Conservation (phyloP, 2,329 filamentous ascomycete genomes). For the Sporothrix variecibatus region DNA sequence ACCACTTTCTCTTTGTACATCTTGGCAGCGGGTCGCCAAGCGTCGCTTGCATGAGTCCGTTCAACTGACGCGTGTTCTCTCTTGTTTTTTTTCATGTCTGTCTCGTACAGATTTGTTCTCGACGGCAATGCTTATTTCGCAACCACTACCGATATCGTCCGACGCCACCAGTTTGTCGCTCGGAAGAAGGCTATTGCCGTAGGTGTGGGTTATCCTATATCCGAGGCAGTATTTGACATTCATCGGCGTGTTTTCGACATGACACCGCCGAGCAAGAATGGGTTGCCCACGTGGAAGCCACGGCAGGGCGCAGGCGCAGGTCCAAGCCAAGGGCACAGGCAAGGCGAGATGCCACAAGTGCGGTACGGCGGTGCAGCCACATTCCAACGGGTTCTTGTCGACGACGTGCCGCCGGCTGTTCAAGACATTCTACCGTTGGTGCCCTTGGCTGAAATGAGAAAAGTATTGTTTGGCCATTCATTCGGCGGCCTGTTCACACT, state of each 20-base stretch:
- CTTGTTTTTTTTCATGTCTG: not conserved
- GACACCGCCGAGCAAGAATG: slow-evolving; percentile 1
- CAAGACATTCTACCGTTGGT: not conserved
- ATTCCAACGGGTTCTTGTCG: not conserved
- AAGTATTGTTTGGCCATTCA: not conserved
- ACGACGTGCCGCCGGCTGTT: not conserved
- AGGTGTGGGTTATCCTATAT: not conserved
- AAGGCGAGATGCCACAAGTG: not conserved
- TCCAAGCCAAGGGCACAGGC: not conserved
- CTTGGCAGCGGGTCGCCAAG: slow-evolving; percentile 13
- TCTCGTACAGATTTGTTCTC: not conserved
- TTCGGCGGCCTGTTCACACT: slow-evolving; percentile 3
- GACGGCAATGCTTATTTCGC: slow-evolving; percentile 15
- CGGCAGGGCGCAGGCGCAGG: not conserved
- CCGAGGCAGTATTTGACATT: slow-evolving; percentile 11
- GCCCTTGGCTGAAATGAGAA: not conserved
- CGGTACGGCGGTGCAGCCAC: slow-evolving; percentile 2
- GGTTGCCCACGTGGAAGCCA: slow-evolving; percentile 1
- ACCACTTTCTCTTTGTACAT: not conserved
- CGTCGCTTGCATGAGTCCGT: not conserved
- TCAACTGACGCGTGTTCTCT: not conserved
- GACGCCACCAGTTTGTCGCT: slow-evolving; percentile 3
- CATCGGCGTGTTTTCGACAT: not conserved
- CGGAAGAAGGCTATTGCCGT: not conserved
- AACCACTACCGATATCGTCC: slow-evolving; percentile 15